Conservation (phyloP, 1,139 yeast species). For the Yamadazyma friedrichii region DNA sequence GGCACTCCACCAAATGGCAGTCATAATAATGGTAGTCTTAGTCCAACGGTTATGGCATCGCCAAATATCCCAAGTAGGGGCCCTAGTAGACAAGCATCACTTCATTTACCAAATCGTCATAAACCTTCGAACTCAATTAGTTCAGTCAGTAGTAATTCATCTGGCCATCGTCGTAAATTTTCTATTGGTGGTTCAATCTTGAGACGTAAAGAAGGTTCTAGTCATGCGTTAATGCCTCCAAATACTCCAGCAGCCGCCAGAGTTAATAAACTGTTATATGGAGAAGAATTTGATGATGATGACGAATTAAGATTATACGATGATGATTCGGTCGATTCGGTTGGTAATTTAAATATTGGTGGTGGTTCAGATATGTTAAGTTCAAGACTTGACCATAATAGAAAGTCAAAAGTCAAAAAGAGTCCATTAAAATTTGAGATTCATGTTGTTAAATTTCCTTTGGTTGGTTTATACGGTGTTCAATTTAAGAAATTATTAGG, state of each 20-base stretch:
- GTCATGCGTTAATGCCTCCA: constrained; percentile 45
- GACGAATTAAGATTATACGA: constrained; percentile 26
- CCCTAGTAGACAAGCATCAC: constrained; percentile 42
- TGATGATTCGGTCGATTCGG: constrained; percentile 65
- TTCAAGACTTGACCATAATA: constrained; percentile 47
- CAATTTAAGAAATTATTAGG: constrained; percentile 93
- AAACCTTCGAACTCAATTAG: constrained; percentile 22
- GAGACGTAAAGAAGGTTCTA: constrained; percentile 47
- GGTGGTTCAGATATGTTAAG: constrained; percentile 72
- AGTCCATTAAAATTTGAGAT: constrained; percentile 84
- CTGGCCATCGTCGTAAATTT: constrained; percentile 57
- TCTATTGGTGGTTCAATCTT: constrained; percentile 58
- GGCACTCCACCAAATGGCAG: constrained; percentile 1
- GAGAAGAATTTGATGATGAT: constrained; percentile 39
- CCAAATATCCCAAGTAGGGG: constrained; percentile 11
- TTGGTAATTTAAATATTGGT: constrained; percentile 45
- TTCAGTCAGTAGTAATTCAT: constrained; percentile 18
- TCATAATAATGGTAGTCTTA: not conserved
- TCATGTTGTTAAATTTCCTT: constrained; percentile 88
- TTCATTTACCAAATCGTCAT: constrained; percentile 26
- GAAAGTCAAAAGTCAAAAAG: constrained; percentile 22
- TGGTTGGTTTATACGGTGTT: constrained; percentile 88
- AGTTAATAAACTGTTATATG: constrained; percentile 34
- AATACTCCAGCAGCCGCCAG: constrained; percentile 53
- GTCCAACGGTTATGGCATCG: constrained; percentile 1